These are phyloP conservation scores for Pilatotrama ljubarskyi DNA, from an alignment of 768 basidiomycete genomes.

Conservation along the genomic window DNA sequence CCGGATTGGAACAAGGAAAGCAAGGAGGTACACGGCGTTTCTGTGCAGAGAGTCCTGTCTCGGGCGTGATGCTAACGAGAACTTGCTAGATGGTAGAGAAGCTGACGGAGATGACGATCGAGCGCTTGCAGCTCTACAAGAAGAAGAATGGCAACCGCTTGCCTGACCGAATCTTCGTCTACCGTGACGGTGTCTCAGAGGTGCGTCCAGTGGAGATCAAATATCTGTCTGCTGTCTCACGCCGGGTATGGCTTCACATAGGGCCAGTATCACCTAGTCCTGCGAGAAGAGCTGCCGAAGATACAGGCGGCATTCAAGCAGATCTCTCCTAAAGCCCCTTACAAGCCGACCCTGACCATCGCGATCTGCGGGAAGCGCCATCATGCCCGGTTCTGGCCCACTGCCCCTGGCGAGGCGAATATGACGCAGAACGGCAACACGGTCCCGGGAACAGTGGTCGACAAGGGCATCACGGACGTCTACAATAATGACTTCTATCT, in stretches of 20 bases:
- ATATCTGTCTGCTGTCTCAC: too few species aligned
- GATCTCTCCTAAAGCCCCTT: conserved; percentile 44
- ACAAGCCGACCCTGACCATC: conserved; percentile 67
- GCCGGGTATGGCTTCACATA: too few species aligned
- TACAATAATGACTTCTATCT: conserved; percentile 37
- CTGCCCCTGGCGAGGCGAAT: conserved; percentile 36
- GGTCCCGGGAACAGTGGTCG: conserved; percentile 76
- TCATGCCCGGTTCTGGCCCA: conserved; percentile 63
- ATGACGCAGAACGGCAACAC: conserved; percentile 76
- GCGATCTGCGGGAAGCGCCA: conserved; percentile 79
- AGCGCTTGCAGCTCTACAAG: conserved; percentile 61
- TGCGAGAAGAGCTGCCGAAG: conserved; percentile 60
- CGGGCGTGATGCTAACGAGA: background rate
- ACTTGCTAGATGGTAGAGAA: conserved; percentile 66
- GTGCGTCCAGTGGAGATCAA: conserved; percentile 45
- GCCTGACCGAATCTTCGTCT: conserved; percentile 70
- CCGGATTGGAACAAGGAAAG: conserved; percentile 41
- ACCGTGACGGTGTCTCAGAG: conserved; percentile 83
- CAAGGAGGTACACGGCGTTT: conserved; percentile 35
- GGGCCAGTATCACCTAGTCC: conserved; percentile 72
- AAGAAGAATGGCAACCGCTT: conserved; percentile 51
- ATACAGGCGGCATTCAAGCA: conserved; percentile 62
- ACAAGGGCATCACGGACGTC: conserved; percentile 66
- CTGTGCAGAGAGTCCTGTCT: background rate
- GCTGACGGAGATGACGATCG: conserved; percentile 65